Conservation (phyloP, 208 protist species). For the Acanthamoeba castellanii region DNA sequence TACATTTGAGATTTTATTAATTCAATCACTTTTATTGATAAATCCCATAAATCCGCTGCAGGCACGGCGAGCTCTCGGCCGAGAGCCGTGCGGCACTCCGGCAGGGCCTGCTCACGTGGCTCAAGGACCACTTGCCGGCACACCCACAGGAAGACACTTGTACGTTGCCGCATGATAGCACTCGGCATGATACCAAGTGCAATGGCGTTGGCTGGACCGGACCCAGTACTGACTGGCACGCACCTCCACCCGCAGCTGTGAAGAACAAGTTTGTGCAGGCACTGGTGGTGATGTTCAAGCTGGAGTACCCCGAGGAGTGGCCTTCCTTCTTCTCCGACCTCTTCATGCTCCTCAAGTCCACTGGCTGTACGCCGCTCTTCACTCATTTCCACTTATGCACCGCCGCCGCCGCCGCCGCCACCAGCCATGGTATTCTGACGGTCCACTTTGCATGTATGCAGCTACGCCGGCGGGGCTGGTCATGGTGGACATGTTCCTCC, state of each 20-base stretch:
- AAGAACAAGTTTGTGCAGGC: conserved; percentile 84
- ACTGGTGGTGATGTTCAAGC: conserved; percentile 80
- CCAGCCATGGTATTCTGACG: no score
- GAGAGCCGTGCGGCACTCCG: neutral
- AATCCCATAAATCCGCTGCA: neutral
- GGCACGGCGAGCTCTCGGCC: neutral
- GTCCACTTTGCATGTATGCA: neutral
- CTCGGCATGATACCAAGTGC: no score
- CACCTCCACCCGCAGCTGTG: neutral
- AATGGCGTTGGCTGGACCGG: neutral
- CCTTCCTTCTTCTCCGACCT: conserved; percentile 74
- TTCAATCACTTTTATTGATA: neutral
- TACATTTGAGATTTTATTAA: neutral
- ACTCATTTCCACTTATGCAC: neutral
- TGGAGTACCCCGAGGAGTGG: conserved; percentile 81
- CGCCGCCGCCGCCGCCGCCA: no score
- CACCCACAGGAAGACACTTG: conserved; percentile 65
- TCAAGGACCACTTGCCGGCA: conserved; percentile 52
- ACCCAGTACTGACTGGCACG: neutral
- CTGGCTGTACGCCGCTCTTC: neutral
- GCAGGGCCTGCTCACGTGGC: conserved; percentile 71
- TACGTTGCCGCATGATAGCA: neutral
- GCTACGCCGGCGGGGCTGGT: neutral
- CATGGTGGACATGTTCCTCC: conserved; percentile 79
- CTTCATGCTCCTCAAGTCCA: conserved; percentile 26